Evolutionary conservation across 371 early-diverging fungal genomes (phyloP).

Genomic region (Cokeromyces recurvatus): DNA sequence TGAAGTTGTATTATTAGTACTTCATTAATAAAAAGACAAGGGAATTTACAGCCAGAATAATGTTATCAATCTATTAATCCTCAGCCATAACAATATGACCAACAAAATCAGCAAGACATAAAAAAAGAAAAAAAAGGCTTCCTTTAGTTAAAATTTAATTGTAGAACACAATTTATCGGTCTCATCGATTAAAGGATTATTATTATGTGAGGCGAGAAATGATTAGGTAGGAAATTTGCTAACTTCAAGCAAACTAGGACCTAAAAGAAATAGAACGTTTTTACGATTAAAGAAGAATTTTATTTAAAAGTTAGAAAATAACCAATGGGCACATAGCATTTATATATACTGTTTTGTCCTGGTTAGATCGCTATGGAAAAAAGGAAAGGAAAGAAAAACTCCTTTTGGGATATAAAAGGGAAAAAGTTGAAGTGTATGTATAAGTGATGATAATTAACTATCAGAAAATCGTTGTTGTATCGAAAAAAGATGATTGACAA

Average conservation of each 20-base stretch:
- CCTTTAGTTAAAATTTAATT: conserved; percentile 99
- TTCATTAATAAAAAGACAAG: conserved; percentile 98
- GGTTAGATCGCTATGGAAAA: no score
- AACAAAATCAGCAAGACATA: conserved; percentile 97
- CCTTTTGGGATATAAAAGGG: no score
- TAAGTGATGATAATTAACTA: no score
- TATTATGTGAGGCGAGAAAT: conserved; percentile 91
- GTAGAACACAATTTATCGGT: conserved; percentile 94
- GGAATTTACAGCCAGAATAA: conserved; percentile 97
- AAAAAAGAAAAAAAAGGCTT: no score
- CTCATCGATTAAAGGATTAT: conserved; percentile 87
- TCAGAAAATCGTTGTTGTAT: no score
- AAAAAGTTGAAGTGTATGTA: no score
- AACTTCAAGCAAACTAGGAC: conserved; percentile 95
- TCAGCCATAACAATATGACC: conserved; percentile 96
- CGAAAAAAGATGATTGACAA: no score
- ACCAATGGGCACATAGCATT: no score
- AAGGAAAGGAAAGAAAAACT: no score
- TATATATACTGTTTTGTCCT: no score
- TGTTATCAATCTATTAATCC: conserved; percentile 95
- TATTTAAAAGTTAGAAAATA: no score
- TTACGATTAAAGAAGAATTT: no score
- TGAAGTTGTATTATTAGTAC: conserved; percentile 99
- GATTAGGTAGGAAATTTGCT: conserved; percentile 99
- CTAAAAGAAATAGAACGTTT: conserved; percentile 96